Percentiles rank a stretch among this genome's conserved stretches.
These are phyloP conservation scores for Ettlia oleoabundans DNA, from an alignment of 139 green algal species.

Conservation along the genomic window DNA sequence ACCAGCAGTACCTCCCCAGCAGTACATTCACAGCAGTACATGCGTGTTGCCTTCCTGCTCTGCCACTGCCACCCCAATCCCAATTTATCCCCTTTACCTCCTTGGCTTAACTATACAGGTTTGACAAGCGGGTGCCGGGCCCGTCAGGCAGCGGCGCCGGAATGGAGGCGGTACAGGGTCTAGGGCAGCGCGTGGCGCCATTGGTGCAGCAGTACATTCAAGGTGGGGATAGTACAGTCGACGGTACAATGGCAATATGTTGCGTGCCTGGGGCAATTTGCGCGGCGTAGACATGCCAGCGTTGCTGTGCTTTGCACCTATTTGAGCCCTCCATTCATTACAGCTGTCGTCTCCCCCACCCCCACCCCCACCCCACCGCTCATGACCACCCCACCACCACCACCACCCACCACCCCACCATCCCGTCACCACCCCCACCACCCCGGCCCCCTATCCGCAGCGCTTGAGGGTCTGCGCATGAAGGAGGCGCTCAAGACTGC, in stretches of 20 bases:
- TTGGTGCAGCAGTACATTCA: slow-evolving; percentile 80
- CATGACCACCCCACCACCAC: not conserved
- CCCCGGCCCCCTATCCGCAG: slow-evolving; percentile 14
- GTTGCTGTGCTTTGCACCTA: too few relatives aligned
- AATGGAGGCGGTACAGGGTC: slow-evolving; percentile 48
- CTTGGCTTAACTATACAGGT: slow-evolving; percentile 39
- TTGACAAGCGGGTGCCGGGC: slow-evolving; percentile 68
- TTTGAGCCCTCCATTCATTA: too few relatives aligned
- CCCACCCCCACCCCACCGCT: too few relatives aligned
- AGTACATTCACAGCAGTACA: too few relatives aligned
- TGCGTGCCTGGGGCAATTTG: too few relatives aligned
- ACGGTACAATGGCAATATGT: too few relatives aligned
- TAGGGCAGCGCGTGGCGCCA: slow-evolving; percentile 59
- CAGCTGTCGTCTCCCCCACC: too few relatives aligned
- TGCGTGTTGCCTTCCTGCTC: too few relatives aligned
- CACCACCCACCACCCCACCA: not conserved
- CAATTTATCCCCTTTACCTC: not conserved
- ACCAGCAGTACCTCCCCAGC: too few relatives aligned
- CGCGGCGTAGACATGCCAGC: too few relatives aligned
- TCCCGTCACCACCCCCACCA: not conserved
- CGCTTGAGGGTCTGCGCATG: slow-evolving; percentile 47
- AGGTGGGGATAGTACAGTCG: too few relatives aligned
- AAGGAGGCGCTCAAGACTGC: slow-evolving; percentile 34
- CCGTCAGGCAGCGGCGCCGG: slow-evolving; percentile 15
- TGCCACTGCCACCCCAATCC: not conserved